Base-by-base conservation (phyloP, 495 filamentous ascomycete genomes). In the Penicillium steckii region DNA sequence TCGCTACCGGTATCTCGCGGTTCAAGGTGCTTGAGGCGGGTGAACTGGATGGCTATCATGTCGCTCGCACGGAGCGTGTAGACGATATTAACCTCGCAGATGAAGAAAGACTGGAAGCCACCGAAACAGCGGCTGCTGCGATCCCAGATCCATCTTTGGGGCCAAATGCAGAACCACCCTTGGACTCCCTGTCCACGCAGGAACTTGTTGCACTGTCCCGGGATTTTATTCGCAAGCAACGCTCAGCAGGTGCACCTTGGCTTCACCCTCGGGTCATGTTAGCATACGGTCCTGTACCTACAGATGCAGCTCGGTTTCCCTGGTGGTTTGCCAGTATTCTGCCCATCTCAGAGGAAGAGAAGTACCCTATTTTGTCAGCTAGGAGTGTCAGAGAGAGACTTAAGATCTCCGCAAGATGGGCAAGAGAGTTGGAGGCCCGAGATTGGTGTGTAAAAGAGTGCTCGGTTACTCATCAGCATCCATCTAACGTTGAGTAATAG, bases 291-390 rank as follows among this genome's bases (percentile, higher is more conserved):
- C 78, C 84, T 30, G 84, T 82, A 13, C 91, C 90, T 0, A 73
- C 78, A 6, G 89, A 96, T 65, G 83, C 89, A 2, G 83, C 84
- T 1, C 61, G 81, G 10, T 94, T 96, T 58, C 88, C 91, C 0
- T 97, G 90, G 76, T 97, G 92, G 92, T 87, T 97, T 54, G 91
- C 89, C 13, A 87, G 80, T 57, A 82, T 95, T 44, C 62, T 95
- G 8, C 90, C 90, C 13, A 81, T 92, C 26, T 77, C 77, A 32
- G 88, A 91, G 15, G 76, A 84, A 19, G 86, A 95, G 53, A 93
- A 92, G 60, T 95, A 95, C 57, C 75, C 74, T 8, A 68, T 96
- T 18, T 69, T 96, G 23, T 65, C 71, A 8, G 86, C 85, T 3
- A 83, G 69, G 3, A 93, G 85, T 55, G 91, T 95, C 1, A 72